A percentile compares a stretch with the other conserved stretches of the same genome.
Conservation (phyloP, 1,284 basidiomycete genomes). For the Ceratobasidium sp. region DNA sequence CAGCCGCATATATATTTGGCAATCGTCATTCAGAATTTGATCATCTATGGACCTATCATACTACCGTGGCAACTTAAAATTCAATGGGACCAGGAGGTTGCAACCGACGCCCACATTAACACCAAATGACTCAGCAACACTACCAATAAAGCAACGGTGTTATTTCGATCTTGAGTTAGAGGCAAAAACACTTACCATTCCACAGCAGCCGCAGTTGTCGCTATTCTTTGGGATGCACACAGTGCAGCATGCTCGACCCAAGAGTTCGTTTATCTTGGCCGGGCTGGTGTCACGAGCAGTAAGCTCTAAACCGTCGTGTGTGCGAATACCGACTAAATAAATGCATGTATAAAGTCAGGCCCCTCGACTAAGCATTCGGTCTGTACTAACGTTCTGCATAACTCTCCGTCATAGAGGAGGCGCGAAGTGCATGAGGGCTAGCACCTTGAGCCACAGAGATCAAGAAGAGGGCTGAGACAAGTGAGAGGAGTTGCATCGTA, state of each 20-base stretch:
- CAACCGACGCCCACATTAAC: too few species aligned
- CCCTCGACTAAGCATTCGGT: neutral
- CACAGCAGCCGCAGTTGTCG: slow-evolving; percentile 38
- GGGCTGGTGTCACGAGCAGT: slow-evolving; percentile 27
- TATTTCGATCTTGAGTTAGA: neutral
- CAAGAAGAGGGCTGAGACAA: neutral
- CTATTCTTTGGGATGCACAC: slow-evolving; percentile 20
- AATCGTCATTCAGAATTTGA: too few species aligned
- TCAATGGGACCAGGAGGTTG: too few species aligned
- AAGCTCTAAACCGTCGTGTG: neutral
- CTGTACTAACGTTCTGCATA: slow-evolving; percentile 28
- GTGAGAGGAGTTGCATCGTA: slow-evolving; percentile 10
- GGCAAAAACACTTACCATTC: neutral
- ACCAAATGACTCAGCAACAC: slow-evolving; percentile 6
- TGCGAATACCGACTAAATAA: slow-evolving; percentile 8
- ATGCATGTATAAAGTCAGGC: neutral
- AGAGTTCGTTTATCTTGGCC: slow-evolving; percentile 20
- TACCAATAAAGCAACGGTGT: neutral
- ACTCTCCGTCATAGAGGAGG: neutral
- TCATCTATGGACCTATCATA: too few species aligned
- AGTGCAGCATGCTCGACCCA: slow-evolving; percentile 31
- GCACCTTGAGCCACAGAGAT: slow-evolving; percentile 4
- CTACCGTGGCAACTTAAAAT: too few species aligned
- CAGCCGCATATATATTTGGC: too few species aligned
- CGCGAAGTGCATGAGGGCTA: neutral